phyloP scores from a whole-genome alignment of 1,284 basidiomycete genomes.

The Cryptococcus jaspeensis region DNA sequence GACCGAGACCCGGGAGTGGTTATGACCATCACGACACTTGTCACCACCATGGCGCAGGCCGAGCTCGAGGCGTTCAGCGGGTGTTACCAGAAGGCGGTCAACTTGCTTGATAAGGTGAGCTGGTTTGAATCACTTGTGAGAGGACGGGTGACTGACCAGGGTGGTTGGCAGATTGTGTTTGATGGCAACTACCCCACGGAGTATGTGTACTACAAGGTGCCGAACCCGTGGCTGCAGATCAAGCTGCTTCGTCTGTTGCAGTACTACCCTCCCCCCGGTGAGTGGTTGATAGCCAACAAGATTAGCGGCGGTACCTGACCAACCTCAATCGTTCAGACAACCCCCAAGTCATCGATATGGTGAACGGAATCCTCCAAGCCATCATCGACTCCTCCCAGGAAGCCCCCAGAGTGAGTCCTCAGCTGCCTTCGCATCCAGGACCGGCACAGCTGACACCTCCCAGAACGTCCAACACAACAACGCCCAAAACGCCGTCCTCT shows the following conservation, averaged over 20 bases:
- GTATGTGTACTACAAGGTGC: conserved; percentile 92
- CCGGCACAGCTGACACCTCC: conserved; percentile 9
- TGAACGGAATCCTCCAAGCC: conserved; percentile 82
- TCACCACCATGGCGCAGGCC: conserved; percentile 94
- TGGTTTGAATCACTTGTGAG: not conserved
- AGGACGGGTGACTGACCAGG: conserved; percentile 8
- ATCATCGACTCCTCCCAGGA: conserved; percentile 94
- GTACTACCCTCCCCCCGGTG: conserved; percentile 91
- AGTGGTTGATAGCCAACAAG: conserved; percentile 19
- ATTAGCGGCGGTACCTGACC: not conserved
- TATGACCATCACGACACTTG: conserved; percentile 85
- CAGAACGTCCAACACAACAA: conserved; percentile 98
- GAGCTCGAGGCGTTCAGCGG: conserved; percentile 83
- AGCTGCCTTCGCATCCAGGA: no score
- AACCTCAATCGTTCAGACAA: conserved; percentile 63
- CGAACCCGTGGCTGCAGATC: conserved; percentile 96
- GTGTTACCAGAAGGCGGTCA: conserved; percentile 92
- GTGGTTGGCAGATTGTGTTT: conserved; percentile 68
- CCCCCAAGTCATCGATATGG: conserved; percentile 68
- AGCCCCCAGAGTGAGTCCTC: conserved; percentile 58
- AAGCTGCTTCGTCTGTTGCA: conserved; percentile 91
- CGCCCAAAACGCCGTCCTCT: conserved; percentile 95
- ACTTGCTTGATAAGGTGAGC: conserved; percentile 77
- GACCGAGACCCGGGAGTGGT: conserved; percentile 92
- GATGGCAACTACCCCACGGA: conserved; percentile 83